Conservation (phyloP, 2,329 filamentous ascomycete genomes). For the Hirsutella minnesotensis region DNA sequence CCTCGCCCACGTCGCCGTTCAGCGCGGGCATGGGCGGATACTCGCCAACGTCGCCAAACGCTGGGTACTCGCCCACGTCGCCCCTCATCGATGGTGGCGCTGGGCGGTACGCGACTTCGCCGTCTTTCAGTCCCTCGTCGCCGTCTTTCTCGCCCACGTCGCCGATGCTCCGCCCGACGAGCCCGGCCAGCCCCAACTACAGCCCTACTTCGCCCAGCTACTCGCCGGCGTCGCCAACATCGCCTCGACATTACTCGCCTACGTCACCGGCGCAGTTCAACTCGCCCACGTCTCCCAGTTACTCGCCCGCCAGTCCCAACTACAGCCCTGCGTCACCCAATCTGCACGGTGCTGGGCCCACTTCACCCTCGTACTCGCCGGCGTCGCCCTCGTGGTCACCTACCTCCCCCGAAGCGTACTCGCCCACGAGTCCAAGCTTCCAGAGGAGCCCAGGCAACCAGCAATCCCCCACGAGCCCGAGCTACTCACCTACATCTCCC, state of each 20-base stretch:
- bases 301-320: slow-evolving; percentile 58
- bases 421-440: slow-evolving; percentile 51
- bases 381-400: slow-evolving; percentile 71
- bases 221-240: slow-evolving; percentile 48
- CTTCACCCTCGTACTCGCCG: slow-evolving; percentile 53
- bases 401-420: slow-evolving; percentile 54
- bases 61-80: slow-evolving; percentile 66
- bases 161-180: slow-evolving; percentile 42
- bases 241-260: slow-evolving; percentile 46
- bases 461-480: slow-evolving; percentile 55
- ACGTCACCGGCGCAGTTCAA: slow-evolving; percentile 66
- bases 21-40: slow-evolving; percentile 46
- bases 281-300: slow-evolving; percentile 63
- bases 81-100: slow-evolving; percentile 45
- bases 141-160: slow-evolving; percentile 54
- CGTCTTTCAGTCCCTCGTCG: slow-evolving; percentile 51
- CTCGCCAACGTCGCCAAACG: slow-evolving; percentile 65
- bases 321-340: slow-evolving; percentile 60
- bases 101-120: slow-evolving; percentile 43
- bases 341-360: slow-evolving; percentile 28
- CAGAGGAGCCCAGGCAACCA: slow-evolving; percentile 40
- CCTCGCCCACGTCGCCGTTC: slow-evolving; percentile 56
- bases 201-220: slow-evolving; percentile 56
- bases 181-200: slow-evolving; percentile 47
- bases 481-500: slow-evolving; percentile 54